Base-by-base conservation (phyloP, 495 filamentous ascomycete species). In the Haplographium delicatum region DNA sequence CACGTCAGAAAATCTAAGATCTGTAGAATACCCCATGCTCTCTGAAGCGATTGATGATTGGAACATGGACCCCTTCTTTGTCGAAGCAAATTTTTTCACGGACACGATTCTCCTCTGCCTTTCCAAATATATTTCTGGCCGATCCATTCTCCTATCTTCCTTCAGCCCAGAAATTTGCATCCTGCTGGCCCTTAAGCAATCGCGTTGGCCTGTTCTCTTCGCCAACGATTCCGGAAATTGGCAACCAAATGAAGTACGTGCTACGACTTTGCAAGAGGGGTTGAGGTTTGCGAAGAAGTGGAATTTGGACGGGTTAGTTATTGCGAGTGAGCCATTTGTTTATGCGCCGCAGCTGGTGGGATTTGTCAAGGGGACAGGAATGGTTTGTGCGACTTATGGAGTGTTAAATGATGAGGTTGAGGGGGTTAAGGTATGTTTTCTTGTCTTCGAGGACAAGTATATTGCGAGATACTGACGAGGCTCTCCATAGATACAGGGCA, bases 141-240 rank as follows among this genome's bases (percentile, higher is more conserved):
- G 69, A 6, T 49, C 44, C 9, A 71, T 74, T 9, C 59, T 71
- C 2, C 51, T 75, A 10, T 68, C 68, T 1, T 68, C 70, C 0
- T 74, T 74, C 48, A 72, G 54, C 28, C 68, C 72, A 6, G 69
- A 74, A 31, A 30, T 74, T 16, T 72, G 70, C 51, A 70, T 73
- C 13, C 55, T 71, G 3, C 54, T 72, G 1, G 48, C 61, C 0
- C 35, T 54, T 23, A 75, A 74, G 50, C 69, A 74, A 53, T 40
- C 56, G 9, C 53, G 33, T 6, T 71, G 66, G 40, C 68, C 72
- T 3, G 59, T 73, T 20, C 50, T 73, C n/a, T 71, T 73, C 43
- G 54, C 70, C 33, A 66, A 47, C 19, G 62, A 73, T 46, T 60
- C 70, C 9, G 63, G 60, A 26, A 68, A 64, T 23, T 49, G 46